phyloP scores from a whole-genome alignment of 2,329 filamentous ascomycete species.

The Sarocladiaceae sp. region DNA sequence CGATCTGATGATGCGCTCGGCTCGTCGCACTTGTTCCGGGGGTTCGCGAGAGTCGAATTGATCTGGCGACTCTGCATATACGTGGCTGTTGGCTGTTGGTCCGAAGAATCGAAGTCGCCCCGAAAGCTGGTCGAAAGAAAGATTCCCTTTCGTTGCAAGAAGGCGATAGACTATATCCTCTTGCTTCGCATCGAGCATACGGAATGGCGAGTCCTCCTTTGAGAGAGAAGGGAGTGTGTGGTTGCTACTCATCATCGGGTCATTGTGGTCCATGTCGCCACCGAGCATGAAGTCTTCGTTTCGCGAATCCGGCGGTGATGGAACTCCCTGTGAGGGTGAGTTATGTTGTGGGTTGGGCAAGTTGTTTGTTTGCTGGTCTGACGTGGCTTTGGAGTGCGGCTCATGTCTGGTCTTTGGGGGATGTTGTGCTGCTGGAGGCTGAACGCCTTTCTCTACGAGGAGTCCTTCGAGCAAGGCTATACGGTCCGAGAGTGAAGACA shows the following conservation, averaged over 20 bases:
- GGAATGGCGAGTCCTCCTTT: conserved; percentile 26
- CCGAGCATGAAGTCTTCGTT: conserved; percentile 23
- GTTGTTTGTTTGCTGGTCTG: conserved; percentile 1
- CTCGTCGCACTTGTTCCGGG: conserved; percentile 38
- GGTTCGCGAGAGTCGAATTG: conserved; percentile 31
- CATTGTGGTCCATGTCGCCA: conserved; percentile 20
- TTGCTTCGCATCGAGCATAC: conserved; percentile 32
- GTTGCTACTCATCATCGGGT: conserved; percentile 15
- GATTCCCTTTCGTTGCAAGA: conserved; percentile 41
- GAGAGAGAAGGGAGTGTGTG: conserved; percentile 8
- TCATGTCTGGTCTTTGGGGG: conserved; percentile 46
- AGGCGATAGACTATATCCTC: conserved; percentile 43
- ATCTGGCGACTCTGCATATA: conserved; percentile 35
- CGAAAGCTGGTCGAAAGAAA: conserved; percentile 44
- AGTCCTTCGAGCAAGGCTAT: conserved; percentile 45
- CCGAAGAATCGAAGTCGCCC: conserved; percentile 47
- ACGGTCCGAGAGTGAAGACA: conserved; percentile 49
- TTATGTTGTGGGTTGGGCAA: background rate
- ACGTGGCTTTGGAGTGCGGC: conserved; percentile 14
- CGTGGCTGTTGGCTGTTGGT: conserved; percentile 46
- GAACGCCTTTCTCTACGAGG: conserved; percentile 42
- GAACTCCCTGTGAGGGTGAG: conserved; percentile 18
- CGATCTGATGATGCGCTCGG: conserved; percentile 40
- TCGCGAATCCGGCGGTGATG: conserved; percentile 26
- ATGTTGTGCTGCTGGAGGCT: conserved; percentile 43